Evolutionary conservation across 2,329 filamentous ascomycete species (phyloP).

Genomic region (Aureobasidium mangrovei): DNA sequence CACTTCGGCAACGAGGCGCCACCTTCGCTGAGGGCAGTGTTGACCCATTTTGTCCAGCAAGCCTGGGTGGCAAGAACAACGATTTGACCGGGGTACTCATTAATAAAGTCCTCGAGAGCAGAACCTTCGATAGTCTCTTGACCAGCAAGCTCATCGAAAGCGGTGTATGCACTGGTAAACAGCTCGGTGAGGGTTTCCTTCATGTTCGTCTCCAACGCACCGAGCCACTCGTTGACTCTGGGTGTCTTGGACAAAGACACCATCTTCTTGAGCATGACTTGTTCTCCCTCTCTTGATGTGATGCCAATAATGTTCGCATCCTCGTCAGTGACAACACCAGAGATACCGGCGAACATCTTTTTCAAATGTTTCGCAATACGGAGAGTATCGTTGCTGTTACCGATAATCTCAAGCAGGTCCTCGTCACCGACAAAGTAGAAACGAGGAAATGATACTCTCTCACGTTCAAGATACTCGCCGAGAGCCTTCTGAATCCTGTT

Average conservation of each 20-base stretch:
- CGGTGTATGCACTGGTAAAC: constrained; percentile 73
- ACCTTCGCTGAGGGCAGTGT: constrained; percentile 63
- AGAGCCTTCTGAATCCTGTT: constrained; percentile 99
- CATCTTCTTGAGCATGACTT: constrained; percentile 76
- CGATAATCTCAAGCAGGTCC: constrained; percentile 96
- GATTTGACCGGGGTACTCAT: constrained; percentile 81
- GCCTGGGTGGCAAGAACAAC: constrained; percentile 90
- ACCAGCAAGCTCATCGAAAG: constrained; percentile 71
- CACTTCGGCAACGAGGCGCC: constrained; percentile 61
- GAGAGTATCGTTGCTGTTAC: constrained; percentile 94
- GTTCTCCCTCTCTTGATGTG: constrained; percentile 90
- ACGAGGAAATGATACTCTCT: constrained; percentile 91
- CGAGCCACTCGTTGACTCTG: constrained; percentile 98
- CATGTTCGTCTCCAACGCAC: constrained; percentile 84
- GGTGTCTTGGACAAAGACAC: constrained; percentile 90
- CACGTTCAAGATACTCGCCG: constrained; percentile 95
- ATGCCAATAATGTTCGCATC: constrained; percentile 84
- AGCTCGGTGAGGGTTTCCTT: constrained; percentile 87
- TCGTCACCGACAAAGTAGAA: constrained; percentile 99
- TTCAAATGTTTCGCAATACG: constrained; percentile 98
- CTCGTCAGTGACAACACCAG: constrained; percentile 83
- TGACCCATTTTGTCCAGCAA: constrained; percentile 84
- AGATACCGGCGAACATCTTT: constrained; percentile 99
- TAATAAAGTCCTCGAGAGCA: constrained; percentile 71
- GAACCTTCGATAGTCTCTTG: constrained; percentile 59